Evolutionary conservation across 257 asterid genomes (phyloP).

Genomic region (Nicotiana knightiana): DNA sequence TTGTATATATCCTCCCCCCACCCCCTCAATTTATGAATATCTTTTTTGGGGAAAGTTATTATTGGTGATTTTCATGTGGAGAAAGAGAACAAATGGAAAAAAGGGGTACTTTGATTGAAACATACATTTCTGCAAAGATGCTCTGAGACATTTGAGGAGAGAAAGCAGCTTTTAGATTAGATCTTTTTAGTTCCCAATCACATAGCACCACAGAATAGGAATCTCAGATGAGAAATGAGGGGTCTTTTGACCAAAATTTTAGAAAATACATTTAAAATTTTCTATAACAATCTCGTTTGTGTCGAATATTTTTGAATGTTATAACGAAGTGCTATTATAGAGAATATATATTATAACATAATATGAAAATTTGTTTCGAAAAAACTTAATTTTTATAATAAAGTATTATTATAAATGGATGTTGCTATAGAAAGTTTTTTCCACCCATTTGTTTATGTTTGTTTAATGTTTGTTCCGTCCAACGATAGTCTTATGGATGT

Average conservation of each 20-base stretch:
- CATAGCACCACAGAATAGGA: slow-evolving; percentile 74
- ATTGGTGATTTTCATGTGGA: slow-evolving; percentile 37
- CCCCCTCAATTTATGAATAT: too few species aligned
- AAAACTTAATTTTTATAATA: too few species aligned
- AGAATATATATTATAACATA: too few species aligned
- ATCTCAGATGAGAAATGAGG: slow-evolving; percentile 74
- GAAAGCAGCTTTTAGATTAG: slow-evolving; percentile 47
- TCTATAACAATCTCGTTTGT: too few species aligned
- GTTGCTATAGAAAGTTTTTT: not conserved
- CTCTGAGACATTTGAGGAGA: slow-evolving; percentile 40
- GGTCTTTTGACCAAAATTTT: slow-evolving; percentile 35
- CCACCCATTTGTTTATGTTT: not conserved
- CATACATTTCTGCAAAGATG: slow-evolving; percentile 47
- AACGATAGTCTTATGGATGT: slow-evolving; percentile 13
- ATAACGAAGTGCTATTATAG: too few species aligned
- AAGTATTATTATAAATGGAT: too few species aligned
- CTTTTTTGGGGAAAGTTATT: slow-evolving; percentile 4
- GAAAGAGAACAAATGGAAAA: slow-evolving; percentile 20
- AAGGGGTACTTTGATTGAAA: not conserved
- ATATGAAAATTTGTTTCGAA: too few species aligned
- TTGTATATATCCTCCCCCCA: too few species aligned
- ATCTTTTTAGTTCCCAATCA: slow-evolving; percentile 59
- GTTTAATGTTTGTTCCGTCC: slow-evolving; percentile 30
- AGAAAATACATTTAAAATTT: not conserved
- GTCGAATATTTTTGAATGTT: too few species aligned